Percentiles rank a stretch among this genome's conserved stretches.
phyloP scores from a whole-genome alignment of 2,329 filamentous ascomycete species.

The Verticillium nubilum region DNA sequence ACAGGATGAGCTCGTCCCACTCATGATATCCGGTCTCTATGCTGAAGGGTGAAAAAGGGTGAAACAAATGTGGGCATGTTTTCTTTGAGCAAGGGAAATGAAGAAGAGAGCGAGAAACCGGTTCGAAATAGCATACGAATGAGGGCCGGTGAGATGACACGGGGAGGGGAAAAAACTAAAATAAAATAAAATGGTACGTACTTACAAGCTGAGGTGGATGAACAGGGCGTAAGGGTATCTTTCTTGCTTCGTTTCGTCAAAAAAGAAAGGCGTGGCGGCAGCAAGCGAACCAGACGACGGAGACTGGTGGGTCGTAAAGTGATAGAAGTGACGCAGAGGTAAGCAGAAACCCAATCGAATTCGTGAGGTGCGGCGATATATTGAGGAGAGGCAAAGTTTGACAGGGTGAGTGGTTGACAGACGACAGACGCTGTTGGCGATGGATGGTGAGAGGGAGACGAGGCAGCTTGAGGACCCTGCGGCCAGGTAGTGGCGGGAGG shows the following conservation, averaged over 20 bases:
- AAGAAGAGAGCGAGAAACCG: too few species aligned
- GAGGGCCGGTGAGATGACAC: background rate
- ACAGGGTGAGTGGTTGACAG: background rate
- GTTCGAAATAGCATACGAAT: too few species aligned
- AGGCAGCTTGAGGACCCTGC: conserved; percentile 1
- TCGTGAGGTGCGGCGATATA: background rate
- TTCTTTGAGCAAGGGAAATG: too few species aligned
- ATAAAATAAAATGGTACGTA: background rate
- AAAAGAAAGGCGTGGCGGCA: background rate
- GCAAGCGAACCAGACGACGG: background rate
- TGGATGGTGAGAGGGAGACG: background rate
- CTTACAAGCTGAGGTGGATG: background rate
- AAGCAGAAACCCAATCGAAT: background rate
- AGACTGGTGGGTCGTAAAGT: background rate
- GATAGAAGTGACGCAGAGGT: background rate
- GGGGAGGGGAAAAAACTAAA: background rate
- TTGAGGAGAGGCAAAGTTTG: background rate
- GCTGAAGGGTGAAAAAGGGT: too few species aligned
- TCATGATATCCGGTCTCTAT: too few species aligned
- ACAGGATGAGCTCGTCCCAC: background rate
- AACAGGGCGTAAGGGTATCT: background rate
- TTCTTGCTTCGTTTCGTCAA: background rate
- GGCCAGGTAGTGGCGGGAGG: background rate
- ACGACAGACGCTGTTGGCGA: background rate
- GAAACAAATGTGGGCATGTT: too few species aligned